Base-by-base conservation (phyloP, 2,329 filamentous ascomycete genomes). In the Hypoxylon sp. region DNA sequence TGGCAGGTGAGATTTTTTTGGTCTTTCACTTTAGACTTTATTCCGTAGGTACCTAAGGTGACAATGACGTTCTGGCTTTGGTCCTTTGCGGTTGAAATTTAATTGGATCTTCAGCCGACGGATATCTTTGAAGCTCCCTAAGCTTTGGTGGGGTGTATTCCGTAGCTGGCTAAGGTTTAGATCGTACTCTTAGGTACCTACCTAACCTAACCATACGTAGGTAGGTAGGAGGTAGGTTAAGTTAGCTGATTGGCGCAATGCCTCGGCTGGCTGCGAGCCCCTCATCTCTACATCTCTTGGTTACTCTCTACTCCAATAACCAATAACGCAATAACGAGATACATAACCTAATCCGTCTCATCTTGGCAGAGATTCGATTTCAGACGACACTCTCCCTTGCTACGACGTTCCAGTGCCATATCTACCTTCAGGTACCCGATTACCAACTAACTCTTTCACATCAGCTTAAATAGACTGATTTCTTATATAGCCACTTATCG, bases 401-500 rank as follows among this genome's bases (percentile, higher is more conserved):
- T 53, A 34, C 10, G 24, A 24, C 49, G 1, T 6, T 24, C 32
- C 17, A 17, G 26, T 11, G 20, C 10, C 3, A 22, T 15, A 34
- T 37, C 17, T 28, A 34, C 30, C 30, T 34, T 11, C 13, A 34
- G 10, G 13, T 34, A 34, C 7, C 10, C 26, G n/a, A 3, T n/a
- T n/a, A 17, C 11, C 2, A 17, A 22, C 19, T 43, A 11, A 43
- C 10, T 20, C 39, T 43, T 22, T 20, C 5, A 22, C 41, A 6
- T 24, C 19, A n/a, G n/a, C 11, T n/a, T 26, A 41, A 15, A 26
- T 46, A 4, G 20, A 43, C n/a, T 5, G 6, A 43, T 11, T 43
- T 20, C n/a, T 1, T 6, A 13, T 43, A 3, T n/a, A 32, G 4
- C 19, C 20, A 11, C 32, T 11, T 3, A 17, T 47, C 75, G 77